Percentiles rank a stretch among this genome's conserved stretches.
Conservation (phyloP, 192 early-diverging fungal species). For the Cetraspora pellucida region DNA sequence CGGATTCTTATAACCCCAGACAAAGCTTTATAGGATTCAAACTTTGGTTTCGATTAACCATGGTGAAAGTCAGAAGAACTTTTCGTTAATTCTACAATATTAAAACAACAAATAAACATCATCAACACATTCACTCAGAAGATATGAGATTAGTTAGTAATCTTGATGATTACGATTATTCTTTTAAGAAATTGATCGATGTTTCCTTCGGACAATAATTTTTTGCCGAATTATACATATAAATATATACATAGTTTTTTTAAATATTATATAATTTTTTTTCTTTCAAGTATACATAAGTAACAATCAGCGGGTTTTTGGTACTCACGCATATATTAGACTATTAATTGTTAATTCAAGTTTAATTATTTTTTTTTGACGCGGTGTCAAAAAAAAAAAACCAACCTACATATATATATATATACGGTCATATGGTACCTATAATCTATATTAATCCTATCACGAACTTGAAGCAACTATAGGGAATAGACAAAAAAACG, state of each 20-base stretch:
- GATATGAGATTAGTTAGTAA: not conserved
- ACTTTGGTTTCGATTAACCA: constrained; percentile 32
- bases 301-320: not conserved
- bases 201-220: too few relatives aligned
- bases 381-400: not conserved
- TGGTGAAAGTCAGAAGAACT: constrained; percentile 30
- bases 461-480: not conserved
- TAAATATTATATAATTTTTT: too few relatives aligned
- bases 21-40: constrained; percentile 30
- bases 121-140: not conserved
- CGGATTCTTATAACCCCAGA: constrained; percentile 15
- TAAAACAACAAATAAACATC: not conserved
- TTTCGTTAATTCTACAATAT: constrained; percentile 13
- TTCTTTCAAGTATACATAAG: too few relatives aligned
- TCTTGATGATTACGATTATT: not conserved
- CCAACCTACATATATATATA: too few relatives aligned
- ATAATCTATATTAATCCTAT: not conserved
- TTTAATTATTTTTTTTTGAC: not conserved
- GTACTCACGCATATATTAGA: not conserved
- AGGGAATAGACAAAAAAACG: not conserved
- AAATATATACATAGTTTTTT: too few relatives aligned
- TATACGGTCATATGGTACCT: too few relatives aligned
- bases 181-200: not conserved
- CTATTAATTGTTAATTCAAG: not conserved
- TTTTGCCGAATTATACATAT: too few relatives aligned